Evolutionary conservation across 257 asterid species (phyloP).

Genomic region (Ophiorrhiza pumila): DNA sequence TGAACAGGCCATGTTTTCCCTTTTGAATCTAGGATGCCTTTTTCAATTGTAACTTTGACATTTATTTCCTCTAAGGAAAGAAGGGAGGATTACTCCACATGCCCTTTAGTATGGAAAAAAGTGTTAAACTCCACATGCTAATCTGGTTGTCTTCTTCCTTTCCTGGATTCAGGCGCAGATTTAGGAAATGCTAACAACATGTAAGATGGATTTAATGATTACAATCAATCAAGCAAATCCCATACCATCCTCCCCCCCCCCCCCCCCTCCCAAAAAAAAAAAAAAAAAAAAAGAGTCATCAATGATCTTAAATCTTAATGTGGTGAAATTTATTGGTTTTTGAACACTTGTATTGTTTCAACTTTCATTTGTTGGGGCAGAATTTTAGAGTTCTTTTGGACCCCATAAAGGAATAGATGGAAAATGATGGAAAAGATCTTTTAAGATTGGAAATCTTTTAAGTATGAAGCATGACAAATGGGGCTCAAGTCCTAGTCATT

Average conservation of each 20-base stretch:
- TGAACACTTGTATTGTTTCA: neutral
- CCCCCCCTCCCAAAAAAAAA: too few relatives aligned
- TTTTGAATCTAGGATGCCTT: neutral
- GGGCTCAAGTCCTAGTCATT: neutral
- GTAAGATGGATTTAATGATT: neutral
- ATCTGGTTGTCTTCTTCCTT: slow-evolving; percentile 6
- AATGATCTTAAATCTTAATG: neutral
- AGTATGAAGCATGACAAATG: slow-evolving; percentile 3
- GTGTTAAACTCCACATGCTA: slow-evolving; percentile 11
- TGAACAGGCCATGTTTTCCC: neutral
- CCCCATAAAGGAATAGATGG: neutral
- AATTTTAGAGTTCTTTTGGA: neutral
- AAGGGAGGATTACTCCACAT: neutral
- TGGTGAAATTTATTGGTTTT: neutral
- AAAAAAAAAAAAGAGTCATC: too few relatives aligned
- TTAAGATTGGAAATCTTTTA: neutral
- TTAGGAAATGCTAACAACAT: neutral
- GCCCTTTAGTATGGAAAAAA: neutral
- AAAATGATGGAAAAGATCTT: neutral
- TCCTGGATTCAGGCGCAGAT: slow-evolving; percentile 9
- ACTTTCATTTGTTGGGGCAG: neutral
- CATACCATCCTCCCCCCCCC: too few relatives aligned
- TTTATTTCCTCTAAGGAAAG: neutral
- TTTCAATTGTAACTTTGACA: neutral
- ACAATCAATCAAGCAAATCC: neutral